Evolutionary conservation across 2,329 filamentous ascomycete genomes (phyloP).

Genomic region (Xylaria arbuscula): DNA sequence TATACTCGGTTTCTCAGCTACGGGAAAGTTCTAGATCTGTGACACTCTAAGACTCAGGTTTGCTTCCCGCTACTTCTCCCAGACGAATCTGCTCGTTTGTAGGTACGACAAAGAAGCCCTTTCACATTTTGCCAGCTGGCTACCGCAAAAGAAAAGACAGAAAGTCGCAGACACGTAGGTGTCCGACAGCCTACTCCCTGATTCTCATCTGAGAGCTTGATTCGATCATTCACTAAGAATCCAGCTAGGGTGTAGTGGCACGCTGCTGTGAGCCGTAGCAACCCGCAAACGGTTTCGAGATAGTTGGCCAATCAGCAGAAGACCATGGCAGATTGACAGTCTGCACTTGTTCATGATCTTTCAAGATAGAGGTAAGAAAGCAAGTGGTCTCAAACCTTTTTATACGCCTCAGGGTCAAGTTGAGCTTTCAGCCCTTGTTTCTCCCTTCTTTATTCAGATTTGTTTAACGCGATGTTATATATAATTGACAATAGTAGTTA

Average conservation of each 20-base stretch:
- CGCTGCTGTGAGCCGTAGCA: not conserved
- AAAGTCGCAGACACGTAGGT: not conserved
- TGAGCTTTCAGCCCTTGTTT: not conserved
- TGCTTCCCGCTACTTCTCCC: not conserved
- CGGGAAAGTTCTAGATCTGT: not conserved
- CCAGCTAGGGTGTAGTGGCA: not conserved
- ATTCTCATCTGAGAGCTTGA: not conserved
- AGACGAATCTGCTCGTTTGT: not conserved
- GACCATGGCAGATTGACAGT: not conserved
- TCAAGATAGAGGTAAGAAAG: not conserved
- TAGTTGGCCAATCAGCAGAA: constrained; percentile 1
- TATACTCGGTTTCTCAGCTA: not conserved
- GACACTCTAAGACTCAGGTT: not conserved
- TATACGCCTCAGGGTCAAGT: not conserved
- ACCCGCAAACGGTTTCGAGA: constrained; percentile 10
- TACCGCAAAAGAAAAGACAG: not conserved
- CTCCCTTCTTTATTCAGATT: not conserved
- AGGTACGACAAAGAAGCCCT: not conserved
- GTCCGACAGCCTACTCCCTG: not conserved
- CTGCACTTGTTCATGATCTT: not conserved
- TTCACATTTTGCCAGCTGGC: not conserved
- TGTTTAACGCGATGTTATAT: not conserved
- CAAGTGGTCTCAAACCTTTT: not conserved
- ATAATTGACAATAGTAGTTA: not conserved
- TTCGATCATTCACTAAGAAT: not conserved